These are phyloP conservation scores for Solanum bulbocastanum DNA, from an alignment of 257 asterid species.

Conservation along the genomic window DNA sequence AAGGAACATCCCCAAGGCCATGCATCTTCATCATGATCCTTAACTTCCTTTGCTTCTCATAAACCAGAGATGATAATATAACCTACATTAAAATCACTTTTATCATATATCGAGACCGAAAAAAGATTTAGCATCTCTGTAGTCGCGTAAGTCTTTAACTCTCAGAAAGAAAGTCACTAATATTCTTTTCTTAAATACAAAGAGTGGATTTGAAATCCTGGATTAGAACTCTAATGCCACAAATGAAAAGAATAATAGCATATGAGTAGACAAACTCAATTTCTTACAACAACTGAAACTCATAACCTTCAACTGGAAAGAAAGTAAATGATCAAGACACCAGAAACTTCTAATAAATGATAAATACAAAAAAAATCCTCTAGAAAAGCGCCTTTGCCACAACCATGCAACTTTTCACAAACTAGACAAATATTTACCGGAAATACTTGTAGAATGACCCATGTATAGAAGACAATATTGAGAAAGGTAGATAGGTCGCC, in stretches of 20 bases:
- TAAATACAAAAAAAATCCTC: background rate
- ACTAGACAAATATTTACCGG: constrained; percentile 20
- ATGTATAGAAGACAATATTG: constrained; percentile 5
- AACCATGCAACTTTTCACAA: background rate
- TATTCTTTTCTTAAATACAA: background rate
- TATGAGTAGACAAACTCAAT: background rate
- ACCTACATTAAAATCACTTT: constrained; percentile 8
- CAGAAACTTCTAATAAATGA: background rate
- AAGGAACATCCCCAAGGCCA: constrained; percentile 30
- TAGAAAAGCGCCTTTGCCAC: background rate
- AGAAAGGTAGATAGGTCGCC: background rate
- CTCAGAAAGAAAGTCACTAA: background rate
- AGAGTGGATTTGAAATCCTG: background rate
- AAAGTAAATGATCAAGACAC: background rate
- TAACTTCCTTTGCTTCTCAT: constrained; percentile 32
- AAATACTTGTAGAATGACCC: constrained; percentile 28
- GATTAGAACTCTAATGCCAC: background rate
- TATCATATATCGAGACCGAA: background rate
- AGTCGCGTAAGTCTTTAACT: background rate
- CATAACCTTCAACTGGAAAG: background rate
- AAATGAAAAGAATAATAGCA: background rate
- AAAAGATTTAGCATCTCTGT: background rate
- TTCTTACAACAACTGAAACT: background rate
- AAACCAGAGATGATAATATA: constrained; percentile 21
- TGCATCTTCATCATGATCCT: constrained; percentile 41